phyloP scores from a whole-genome alignment of 352 stramenopile genomes.

The Peronospora belbahrii region DNA sequence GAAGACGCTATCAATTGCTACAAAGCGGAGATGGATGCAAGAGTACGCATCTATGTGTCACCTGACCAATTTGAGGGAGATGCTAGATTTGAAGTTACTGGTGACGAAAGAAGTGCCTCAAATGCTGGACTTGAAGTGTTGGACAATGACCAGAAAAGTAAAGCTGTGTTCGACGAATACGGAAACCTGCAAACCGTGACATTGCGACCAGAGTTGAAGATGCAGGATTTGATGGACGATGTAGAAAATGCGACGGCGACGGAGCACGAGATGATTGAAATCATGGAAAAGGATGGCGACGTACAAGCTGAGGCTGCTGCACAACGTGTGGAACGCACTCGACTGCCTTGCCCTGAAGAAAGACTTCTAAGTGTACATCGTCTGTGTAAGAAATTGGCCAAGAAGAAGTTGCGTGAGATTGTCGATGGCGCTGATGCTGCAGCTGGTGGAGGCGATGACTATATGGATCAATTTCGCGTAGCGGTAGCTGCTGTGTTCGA shows the following conservation, averaged over 20 bases:
- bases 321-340: constrained; percentile 39
- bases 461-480: constrained; percentile 55
- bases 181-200: constrained; percentile 54
- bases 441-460: constrained; percentile 35
- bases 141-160: constrained; percentile 45
- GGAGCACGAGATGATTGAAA: constrained; percentile 62
- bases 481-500: constrained; percentile 38
- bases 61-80: constrained; percentile 54
- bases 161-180: constrained; percentile 69
- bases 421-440: constrained; percentile 50
- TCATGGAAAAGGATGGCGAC: constrained; percentile 47
- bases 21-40: constrained; percentile 49
- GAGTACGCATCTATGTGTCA: constrained; percentile 44
- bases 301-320: constrained; percentile 13
- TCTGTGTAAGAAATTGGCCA: constrained; percentile 63
- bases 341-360: constrained; percentile 54
- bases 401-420: constrained; percentile 65
- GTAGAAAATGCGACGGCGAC: constrained; percentile 30
- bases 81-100: constrained; percentile 29
- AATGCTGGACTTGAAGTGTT: constrained; percentile 34
- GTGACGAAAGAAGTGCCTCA: constrained; percentile 9
- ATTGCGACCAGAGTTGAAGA: constrained; percentile 18
- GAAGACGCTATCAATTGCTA: constrained; percentile 72
- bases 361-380: constrained; percentile 55
- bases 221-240: constrained; percentile 12